Evolutionary conservation across 2,329 filamentous ascomycete genomes (phyloP).

Genomic region (Ascochyta rabiei): DNA sequence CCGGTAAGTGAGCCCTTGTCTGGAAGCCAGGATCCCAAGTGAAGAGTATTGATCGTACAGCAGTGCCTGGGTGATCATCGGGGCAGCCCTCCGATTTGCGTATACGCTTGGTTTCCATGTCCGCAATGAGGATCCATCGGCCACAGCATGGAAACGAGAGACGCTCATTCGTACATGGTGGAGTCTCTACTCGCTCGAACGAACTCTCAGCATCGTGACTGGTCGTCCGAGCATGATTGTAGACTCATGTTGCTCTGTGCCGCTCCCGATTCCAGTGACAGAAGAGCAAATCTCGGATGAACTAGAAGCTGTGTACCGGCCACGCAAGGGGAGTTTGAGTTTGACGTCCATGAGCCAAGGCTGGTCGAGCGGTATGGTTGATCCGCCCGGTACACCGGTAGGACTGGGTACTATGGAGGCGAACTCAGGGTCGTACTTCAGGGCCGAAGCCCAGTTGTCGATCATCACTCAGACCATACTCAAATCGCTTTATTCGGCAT

Average conservation of each 20-base stretch:
- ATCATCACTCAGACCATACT: slow-evolving; percentile 45
- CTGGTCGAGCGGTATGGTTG: slow-evolving; percentile 1
- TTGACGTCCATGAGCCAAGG: background rate
- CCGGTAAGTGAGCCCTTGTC: slow-evolving; percentile 38
- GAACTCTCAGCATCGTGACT: slow-evolving; percentile 47
- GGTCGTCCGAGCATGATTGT: slow-evolving; percentile 50
- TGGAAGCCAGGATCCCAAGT: too few species aligned
- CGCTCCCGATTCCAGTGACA: slow-evolving; percentile 36
- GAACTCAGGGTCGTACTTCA: slow-evolving; percentile 37
- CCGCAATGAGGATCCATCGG: slow-evolving; percentile 43
- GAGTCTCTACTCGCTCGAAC: slow-evolving; percentile 49
- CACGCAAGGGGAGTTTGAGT: slow-evolving; percentile 9
- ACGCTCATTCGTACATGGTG: slow-evolving; percentile 50
- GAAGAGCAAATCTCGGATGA: slow-evolving; percentile 28
- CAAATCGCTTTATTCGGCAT: slow-evolving; percentile 46
- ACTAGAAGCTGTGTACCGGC: slow-evolving; percentile 11
- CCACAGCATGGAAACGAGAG: slow-evolving; percentile 41
- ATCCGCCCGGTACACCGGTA: slow-evolving; percentile 4
- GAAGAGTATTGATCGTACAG: background rate
- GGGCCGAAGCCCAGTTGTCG: slow-evolving; percentile 34
- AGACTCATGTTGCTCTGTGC: slow-evolving; percentile 44
- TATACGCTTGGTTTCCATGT: slow-evolving; percentile 49
- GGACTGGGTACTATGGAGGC: slow-evolving; percentile 7
- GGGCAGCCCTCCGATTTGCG: slow-evolving; percentile 46
- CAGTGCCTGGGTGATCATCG: slow-evolving; percentile 49